Evolutionary conservation across 768 basidiomycete species (phyloP).

Genomic region (Serendipita sp.): DNA sequence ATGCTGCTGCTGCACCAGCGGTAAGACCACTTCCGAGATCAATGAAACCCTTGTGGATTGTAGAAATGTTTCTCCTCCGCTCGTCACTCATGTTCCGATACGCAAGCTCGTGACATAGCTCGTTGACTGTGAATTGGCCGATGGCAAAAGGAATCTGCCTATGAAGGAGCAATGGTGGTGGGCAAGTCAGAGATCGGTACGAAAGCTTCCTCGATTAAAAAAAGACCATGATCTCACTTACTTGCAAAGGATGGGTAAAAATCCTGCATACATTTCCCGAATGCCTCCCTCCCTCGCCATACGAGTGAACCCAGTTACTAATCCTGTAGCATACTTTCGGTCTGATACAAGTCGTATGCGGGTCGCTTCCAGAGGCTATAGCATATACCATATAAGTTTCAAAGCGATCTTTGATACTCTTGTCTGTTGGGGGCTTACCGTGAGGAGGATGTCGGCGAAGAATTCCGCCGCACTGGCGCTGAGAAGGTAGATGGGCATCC

Average conservation of each 20-base stretch:
- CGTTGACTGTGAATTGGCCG: slow-evolving; percentile 77
- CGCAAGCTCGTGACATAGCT: slow-evolving; percentile 62
- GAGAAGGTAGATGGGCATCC: slow-evolving; percentile 76
- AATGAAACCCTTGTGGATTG: slow-evolving; percentile 35
- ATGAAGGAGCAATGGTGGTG: no score
- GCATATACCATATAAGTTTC: not conserved
- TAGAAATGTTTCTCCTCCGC: slow-evolving; percentile 33
- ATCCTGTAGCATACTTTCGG: slow-evolving; percentile 59
- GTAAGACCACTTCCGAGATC: slow-evolving; percentile 56
- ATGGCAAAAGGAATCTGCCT: slow-evolving; percentile 72
- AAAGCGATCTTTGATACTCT: no score
- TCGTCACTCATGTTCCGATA: slow-evolving; percentile 57
- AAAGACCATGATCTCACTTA: no score
- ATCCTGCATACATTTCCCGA: slow-evolving; percentile 68
- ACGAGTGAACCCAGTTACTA: slow-evolving; percentile 64
- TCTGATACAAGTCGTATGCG: slow-evolving; percentile 63
- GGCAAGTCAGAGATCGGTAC: no score
- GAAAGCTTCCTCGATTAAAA: no score
- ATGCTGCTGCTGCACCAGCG: slow-evolving; percentile 65
- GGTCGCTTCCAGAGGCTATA: slow-evolving; percentile 55
- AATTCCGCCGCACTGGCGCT: slow-evolving; percentile 68
- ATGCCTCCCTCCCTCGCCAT: slow-evolving; percentile 66
- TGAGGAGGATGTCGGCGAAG: slow-evolving; percentile 77
- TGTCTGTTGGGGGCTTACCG: slow-evolving; percentile 15
- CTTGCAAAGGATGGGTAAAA: slow-evolving; percentile 76